Base-by-base conservation (phyloP, 139 green algal genomes). In the Tetraselmis chui region DNA sequence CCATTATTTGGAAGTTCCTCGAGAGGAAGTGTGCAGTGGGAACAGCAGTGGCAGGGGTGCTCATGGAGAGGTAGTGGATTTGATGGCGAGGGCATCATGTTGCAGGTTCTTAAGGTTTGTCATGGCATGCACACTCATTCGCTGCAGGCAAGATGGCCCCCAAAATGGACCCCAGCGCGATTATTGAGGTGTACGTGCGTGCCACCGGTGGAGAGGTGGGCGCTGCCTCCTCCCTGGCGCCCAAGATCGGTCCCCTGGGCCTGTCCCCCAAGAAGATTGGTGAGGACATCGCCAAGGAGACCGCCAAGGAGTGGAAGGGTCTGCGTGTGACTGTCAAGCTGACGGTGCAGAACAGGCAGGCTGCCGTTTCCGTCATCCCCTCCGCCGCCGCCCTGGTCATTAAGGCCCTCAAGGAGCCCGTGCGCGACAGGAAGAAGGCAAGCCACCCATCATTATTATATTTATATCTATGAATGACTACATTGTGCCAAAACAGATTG, bases 211-310 rank as follows among this genome's bases (percentile, higher is more conserved):
- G 95, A 59, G 97, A 99, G 88, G 95, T 99, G 5, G 97, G 97
- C 87, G 97, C 97, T 74, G 97, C 97, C 28, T 99, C 95, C 1
- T 99, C 97, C 0, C 90, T 99, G 22, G 97, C 97, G 25, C 97
- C 97, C 31, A 99, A 99, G 93, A 99, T 99, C 82, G 97, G 97
- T 91, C 97, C 97, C 32, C 94, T 99, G 79, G 97, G 97, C 93
- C 93, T 99, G 75, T 99, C 97, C 28, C 97, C 97, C 76, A 99
- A 99, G 92, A 99, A 99, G 94, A 94, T 99, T 88, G 97, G 97
- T 92, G 97, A 99, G 88, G 96, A 99, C 83, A 99, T 99, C 90
- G 97, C 97, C 85, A 99, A 99, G 94, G 96, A 98, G 88, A 99
- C 97, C 29, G 91, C 89, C 77, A 99, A 99, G 91, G 97, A 99